Percentiles rank a stretch among this genome's conserved stretches.
These are phyloP conservation scores for Hyaloperonospora arabidopsidis DNA, from an alignment of 352 stramenopile species.

Conservation along the genomic window DNA sequence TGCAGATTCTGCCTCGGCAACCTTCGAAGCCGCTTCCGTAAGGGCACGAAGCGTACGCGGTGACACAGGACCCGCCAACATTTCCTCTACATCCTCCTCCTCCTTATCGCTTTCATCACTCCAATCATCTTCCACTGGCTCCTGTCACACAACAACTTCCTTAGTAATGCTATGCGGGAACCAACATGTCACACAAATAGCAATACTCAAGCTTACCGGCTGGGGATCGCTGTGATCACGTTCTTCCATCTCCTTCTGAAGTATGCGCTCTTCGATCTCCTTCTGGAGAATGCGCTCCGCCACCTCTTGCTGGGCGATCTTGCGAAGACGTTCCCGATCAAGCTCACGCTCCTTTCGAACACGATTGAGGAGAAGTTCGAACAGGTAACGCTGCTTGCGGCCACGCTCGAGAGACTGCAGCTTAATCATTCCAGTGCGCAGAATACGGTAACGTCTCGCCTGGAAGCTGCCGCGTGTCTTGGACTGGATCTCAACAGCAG, in stretches of 20 bases:
- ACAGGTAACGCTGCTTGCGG: conserved; percentile 54
- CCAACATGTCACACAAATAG: conserved; percentile 1
- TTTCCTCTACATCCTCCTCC: conserved; percentile 17
- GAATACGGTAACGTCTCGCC: conserved; percentile 35
- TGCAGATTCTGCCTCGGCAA: conserved; percentile 61
- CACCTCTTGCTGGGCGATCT: conserved; percentile 30
- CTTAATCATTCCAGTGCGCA: conserved; percentile 44
- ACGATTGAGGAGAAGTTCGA: conserved; percentile 37
- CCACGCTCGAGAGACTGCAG: conserved; percentile 48
- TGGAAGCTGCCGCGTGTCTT: conserved; percentile 34
- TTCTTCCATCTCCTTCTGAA: conserved; percentile 37
- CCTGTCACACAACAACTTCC: conserved; percentile 53
- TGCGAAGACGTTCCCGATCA: conserved; percentile 34
- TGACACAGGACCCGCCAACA: conserved; percentile 34
- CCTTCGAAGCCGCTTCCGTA: conserved; percentile 63
- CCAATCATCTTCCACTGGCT: conserved; percentile 79
- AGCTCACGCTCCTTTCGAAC: conserved; percentile 33
- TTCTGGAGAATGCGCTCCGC: conserved; percentile 31
- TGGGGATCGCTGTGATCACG: conserved; percentile 38
- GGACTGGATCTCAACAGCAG: conserved; percentile 47
- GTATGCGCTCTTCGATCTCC: conserved; percentile 33
- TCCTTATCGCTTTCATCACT: conserved; percentile 67
- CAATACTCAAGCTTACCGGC: conserved; percentile 36
- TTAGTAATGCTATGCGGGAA: conserved; percentile 33
- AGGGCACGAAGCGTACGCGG: conserved; percentile 53